These are phyloP conservation scores for Leccinellum rugosiceps DNA, from an alignment of 768 basidiomycete species.

Conservation along the genomic window DNA sequence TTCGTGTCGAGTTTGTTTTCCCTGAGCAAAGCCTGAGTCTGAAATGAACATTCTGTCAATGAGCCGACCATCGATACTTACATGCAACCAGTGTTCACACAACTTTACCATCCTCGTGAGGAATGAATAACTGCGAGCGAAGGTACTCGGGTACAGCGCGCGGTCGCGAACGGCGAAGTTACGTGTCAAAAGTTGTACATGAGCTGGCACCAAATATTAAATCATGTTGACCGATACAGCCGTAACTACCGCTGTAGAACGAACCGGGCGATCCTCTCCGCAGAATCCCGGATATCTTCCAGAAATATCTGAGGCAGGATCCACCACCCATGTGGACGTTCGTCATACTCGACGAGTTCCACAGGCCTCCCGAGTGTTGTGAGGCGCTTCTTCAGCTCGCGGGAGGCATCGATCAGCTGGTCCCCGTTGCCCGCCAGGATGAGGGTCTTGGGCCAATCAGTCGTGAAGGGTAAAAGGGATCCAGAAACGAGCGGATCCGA, in stretches of 20 bases:
- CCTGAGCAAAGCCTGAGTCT: background rate
- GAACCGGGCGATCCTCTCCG: constrained; percentile 11
- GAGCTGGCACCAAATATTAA: background rate
- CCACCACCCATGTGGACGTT: constrained; percentile 24
- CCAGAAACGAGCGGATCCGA: constrained; percentile 20
- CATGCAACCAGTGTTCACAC: background rate
- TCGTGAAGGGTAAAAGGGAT: constrained; percentile 8
- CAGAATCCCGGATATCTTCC: constrained; percentile 9
- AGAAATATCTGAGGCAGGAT: constrained; percentile 11
- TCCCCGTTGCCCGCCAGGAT: constrained; percentile 20
- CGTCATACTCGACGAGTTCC: constrained; percentile 25
- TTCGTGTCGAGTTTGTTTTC: background rate
- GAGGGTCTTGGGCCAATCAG: constrained; percentile 22
- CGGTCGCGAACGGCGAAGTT: no score
- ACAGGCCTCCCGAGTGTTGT: background rate
- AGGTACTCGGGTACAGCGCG: background rate
- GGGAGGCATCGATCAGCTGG: constrained; percentile 8
- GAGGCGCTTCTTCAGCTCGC: constrained; percentile 10
- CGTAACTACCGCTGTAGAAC: background rate
- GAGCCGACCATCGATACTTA: background rate
- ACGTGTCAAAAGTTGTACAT: background rate
- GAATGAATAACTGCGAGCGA: background rate
- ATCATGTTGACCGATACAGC: background rate
- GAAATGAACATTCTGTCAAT: background rate
- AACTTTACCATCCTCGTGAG: background rate